These are phyloP conservation scores for Cyberlindnera maritima DNA, from an alignment of 805 yeast species.

Conservation along the genomic window DNA sequence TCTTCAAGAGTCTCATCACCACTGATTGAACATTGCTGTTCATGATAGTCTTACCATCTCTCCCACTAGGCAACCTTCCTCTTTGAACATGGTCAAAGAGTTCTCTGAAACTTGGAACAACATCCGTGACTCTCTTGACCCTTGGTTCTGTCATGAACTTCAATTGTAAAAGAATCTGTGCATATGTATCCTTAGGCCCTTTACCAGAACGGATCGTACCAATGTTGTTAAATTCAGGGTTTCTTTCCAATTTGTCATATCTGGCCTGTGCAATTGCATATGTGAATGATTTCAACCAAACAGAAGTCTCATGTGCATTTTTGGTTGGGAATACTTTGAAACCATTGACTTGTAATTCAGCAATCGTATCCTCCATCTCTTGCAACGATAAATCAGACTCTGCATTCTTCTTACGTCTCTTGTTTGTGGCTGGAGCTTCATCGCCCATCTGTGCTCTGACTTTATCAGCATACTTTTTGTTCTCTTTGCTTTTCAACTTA, in stretches of 20 bases:
- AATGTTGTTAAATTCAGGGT: slow-evolving; percentile 52
- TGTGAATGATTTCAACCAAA: slow-evolving; percentile 56
- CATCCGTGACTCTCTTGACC: slow-evolving; percentile 42
- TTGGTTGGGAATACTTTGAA: slow-evolving; percentile 50
- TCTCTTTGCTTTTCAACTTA: slow-evolving; percentile 42
- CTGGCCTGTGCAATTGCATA: slow-evolving; percentile 51
- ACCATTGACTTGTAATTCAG: slow-evolving; percentile 45
- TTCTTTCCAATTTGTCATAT: slow-evolving; percentile 55
- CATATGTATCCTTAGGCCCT: slow-evolving; percentile 44
- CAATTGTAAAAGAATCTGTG: slow-evolving; percentile 53
- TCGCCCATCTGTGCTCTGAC: slow-evolving; percentile 27
- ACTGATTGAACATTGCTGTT: slow-evolving; percentile 50
- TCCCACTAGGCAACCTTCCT: slow-evolving; percentile 38
- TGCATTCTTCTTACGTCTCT: slow-evolving; percentile 7
- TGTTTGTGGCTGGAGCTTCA: neutral
- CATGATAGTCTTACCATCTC: slow-evolving; percentile 43
- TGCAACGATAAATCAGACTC: slow-evolving; percentile 7
- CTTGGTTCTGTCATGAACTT: slow-evolving; percentile 53
- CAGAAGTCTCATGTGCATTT: slow-evolving; percentile 43
- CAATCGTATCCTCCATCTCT: slow-evolving; percentile 40
- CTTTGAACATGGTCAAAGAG: slow-evolving; percentile 27
- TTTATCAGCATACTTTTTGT: slow-evolving; percentile 40
- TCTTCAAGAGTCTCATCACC: slow-evolving; percentile 45
- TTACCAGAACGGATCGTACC: slow-evolving; percentile 55
- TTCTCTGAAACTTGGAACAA: slow-evolving; percentile 38